A percentile compares a stretch with the other conserved stretches of the same genome.
These are phyloP conservation scores for Dianthus caryophyllus DNA, from an alignment of 148 eudicot species.

Conservation along the genomic window DNA sequence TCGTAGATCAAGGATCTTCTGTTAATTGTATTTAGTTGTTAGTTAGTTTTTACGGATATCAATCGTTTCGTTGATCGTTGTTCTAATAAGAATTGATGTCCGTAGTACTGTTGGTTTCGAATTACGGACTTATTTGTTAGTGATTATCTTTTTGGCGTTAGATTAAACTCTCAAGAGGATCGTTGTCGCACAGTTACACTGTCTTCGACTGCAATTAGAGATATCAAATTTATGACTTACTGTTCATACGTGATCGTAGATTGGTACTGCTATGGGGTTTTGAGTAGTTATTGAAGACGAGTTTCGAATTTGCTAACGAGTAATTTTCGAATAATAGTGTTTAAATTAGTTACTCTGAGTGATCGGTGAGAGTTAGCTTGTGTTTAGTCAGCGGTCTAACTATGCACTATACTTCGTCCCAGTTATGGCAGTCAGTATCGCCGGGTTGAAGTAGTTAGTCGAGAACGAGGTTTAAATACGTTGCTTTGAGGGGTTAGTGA, in stretches of 20 bases:
- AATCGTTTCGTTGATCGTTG: neutral
- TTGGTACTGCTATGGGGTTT: too few relatives aligned
- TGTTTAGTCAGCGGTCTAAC: too few relatives aligned
- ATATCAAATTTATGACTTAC: too few relatives aligned
- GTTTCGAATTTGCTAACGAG: too few relatives aligned
- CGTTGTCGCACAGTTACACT: neutral
- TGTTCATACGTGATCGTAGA: too few relatives aligned
- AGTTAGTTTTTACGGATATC: neutral
- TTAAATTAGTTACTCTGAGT: too few relatives aligned
- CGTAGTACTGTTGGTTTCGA: neutral
- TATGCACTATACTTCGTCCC: neutral
- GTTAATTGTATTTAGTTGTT: constrained; percentile 1
- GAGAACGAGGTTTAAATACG: neutral
- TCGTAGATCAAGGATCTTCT: neutral
- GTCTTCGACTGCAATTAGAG: too few relatives aligned
- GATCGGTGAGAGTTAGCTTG: too few relatives aligned
- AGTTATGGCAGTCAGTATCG: neutral
- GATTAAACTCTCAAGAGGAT: neutral
- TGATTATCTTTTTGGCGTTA: neutral
- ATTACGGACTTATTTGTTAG: neutral
- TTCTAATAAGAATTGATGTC: neutral
- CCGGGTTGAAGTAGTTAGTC: neutral
- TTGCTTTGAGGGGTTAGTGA: neutral
- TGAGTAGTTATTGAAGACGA: too few relatives aligned
- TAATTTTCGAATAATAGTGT: too few relatives aligned